Percentiles rank a stretch among this genome's conserved stretches.
Evolutionary conservation across 345 rosid genomes (phyloP).

Genomic region (Salix suchowensis): DNA sequence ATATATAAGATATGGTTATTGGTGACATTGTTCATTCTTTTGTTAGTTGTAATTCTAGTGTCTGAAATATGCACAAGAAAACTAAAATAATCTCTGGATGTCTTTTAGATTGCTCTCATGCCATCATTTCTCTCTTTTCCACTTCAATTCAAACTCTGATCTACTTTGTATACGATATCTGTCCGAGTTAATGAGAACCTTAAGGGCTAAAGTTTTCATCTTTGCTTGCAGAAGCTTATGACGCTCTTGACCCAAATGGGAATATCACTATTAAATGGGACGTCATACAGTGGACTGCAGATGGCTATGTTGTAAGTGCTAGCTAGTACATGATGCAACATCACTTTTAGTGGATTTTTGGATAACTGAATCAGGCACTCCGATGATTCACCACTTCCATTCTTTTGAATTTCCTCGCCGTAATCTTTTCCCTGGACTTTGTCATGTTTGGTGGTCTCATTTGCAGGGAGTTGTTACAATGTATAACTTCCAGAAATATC

Average conservation of each 20-base stretch:
- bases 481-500: conserved; percentile 34
- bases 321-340: neutral
- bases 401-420: neutral
- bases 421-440: neutral
- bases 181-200: neutral
- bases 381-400: neutral
- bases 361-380: neutral
- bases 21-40: neutral
- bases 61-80: too few relatives aligned
- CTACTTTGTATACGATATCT: neutral
- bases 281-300: conserved; percentile 40
- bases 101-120: neutral
- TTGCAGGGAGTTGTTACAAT: conserved; percentile 29
- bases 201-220: neutral
- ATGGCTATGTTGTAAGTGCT: conserved; percentile 32
- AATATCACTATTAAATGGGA: conserved; percentile 50
- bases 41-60: too few relatives aligned
- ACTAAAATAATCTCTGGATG: too few relatives aligned
- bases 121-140: neutral
- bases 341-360: neutral
- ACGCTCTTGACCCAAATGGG: conserved; percentile 42
- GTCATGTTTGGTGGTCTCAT: neutral
- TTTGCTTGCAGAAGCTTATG: conserved; percentile 37
- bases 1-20: neutral
- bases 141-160: neutral